Conservation (phyloP, 139 green algal species). For the Haematococcus sp. region DNA sequence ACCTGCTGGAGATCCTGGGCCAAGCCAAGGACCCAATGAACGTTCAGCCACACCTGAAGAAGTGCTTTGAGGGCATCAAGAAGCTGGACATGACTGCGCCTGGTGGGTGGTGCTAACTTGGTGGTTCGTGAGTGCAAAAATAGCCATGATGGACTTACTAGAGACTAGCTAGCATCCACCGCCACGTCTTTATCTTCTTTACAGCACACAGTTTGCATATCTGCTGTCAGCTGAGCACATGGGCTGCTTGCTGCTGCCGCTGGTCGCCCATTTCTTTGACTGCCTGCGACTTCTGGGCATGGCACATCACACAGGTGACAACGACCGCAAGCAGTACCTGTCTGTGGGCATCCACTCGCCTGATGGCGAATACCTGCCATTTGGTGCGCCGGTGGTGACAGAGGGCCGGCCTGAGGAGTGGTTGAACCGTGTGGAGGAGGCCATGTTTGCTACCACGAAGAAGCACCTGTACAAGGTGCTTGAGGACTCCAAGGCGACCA, state of each 20-base stretch:
- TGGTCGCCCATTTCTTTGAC: too few relatives aligned
- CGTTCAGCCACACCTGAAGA: slow-evolving; percentile 83
- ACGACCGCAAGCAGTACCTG: slow-evolving; percentile 65
- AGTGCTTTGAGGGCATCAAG: slow-evolving; percentile 85
- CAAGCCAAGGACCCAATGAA: slow-evolving; percentile 85
- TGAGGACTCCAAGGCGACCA: slow-evolving; percentile 47
- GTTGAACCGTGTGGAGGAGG: slow-evolving; percentile 82
- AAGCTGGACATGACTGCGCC: slow-evolving; percentile 72
- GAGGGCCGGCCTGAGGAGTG: slow-evolving; percentile 85
- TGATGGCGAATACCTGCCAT: slow-evolving; percentile 82
- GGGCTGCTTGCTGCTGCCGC: too few relatives aligned
- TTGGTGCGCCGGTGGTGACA: slow-evolving; percentile 58
- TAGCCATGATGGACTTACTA: too few relatives aligned
- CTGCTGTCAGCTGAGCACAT: too few relatives aligned
- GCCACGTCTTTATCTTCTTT: too few relatives aligned
- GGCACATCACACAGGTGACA: not conserved
- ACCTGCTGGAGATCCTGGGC: slow-evolving; percentile 88
- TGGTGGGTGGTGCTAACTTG: slow-evolving; percentile 39
- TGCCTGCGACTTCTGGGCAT: too few relatives aligned
- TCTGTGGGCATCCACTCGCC: slow-evolving; percentile 63
- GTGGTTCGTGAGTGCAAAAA: too few relatives aligned
- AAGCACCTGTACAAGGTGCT: slow-evolving; percentile 70
- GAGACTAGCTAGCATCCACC: too few relatives aligned
- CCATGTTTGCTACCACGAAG: slow-evolving; percentile 86
- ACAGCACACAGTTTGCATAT: too few relatives aligned